Evolutionary conservation across 495 filamentous ascomycete species (phyloP), one percentile per base, ranked within the genome.

Genomic region (Penicillium ochrochloron): DNA sequence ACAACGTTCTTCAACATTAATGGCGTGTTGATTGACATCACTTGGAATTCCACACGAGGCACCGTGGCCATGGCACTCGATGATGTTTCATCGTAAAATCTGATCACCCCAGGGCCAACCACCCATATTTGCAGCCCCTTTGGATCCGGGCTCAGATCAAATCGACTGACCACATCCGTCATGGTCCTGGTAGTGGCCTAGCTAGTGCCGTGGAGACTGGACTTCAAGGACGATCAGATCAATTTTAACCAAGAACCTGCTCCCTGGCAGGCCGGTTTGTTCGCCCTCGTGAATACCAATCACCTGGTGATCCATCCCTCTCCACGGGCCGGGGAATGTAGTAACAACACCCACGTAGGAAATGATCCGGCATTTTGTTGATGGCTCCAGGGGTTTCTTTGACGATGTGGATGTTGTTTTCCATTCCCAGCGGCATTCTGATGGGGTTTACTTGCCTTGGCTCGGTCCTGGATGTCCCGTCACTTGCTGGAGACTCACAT

Each of bases 381-480:
- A 69, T 60, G 21, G 11, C 33, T n/a, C 15, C 17, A 34, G 60
- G 46, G 50, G 58, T 11, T 7, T 12, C 11, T n/a, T 2, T 27
- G 17, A 10, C 29, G 25, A 14, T 59, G 6, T 51, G 29, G 39
- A 59, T 51, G 50, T 41, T 59, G 46, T n/a, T 61, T 55, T 54
- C 60, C 71, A 74, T 74, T 74, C 71, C 60, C 60, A 25, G 33
- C 44, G 59, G 61, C 71, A 74, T 74, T 74, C 71, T 72, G 44
- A 64, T 59, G 41, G 53, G 2, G 19, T 19, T n/a, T 31, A 23
- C 21, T 35, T 41, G 35, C 19, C 59, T 64, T 62, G 33, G 37
- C 39, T 44, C 19, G 46, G 17, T 29, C 25, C 42, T n/a, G 33
- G 33, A 42, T 39, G 21, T 35, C 53, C 37, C 10, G 12, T 64